These are phyloP conservation scores for Globisporangium cystogenes DNA, from an alignment of 352 stramenopile genomes.

Conservation along the genomic window DNA sequence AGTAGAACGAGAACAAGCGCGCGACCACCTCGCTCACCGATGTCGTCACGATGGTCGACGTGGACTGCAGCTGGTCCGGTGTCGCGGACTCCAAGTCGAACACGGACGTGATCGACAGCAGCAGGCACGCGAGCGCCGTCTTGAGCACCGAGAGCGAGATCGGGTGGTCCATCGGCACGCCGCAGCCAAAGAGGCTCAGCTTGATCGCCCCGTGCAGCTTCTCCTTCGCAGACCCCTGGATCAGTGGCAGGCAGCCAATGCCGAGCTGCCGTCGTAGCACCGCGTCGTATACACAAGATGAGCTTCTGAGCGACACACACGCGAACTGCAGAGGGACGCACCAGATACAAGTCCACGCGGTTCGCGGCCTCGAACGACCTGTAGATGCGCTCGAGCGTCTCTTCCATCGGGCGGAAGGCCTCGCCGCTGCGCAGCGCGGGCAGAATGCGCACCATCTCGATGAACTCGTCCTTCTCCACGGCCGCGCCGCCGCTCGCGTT, in stretches of 20 bases:
- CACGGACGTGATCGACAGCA: constrained; percentile 50
- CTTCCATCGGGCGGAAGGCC: constrained; percentile 59
- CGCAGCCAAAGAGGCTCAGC: constrained; percentile 40
- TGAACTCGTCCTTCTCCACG: constrained; percentile 49
- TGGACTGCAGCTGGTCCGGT: constrained; percentile 44
- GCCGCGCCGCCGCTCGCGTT: constrained; percentile 14
- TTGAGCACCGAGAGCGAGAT: constrained; percentile 35
- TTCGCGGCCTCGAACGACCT: constrained; percentile 55
- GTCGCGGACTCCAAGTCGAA: constrained; percentile 60
- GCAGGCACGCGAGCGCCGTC: constrained; percentile 37
- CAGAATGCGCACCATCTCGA: constrained; percentile 50
- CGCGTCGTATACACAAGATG: too few relatives aligned
- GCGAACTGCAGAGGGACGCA: constrained; percentile 5
- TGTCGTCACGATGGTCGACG: constrained; percentile 45
- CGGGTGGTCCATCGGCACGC: constrained; percentile 19
- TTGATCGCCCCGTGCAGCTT: constrained; percentile 59
- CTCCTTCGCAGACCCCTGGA: constrained; percentile 40
- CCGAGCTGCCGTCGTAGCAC: constrained; percentile 26
- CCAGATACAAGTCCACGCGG: constrained; percentile 51
- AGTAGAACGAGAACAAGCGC: constrained; percentile 41
- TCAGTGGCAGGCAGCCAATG: constrained; percentile 43
- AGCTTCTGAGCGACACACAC: neutral
- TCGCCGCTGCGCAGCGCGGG: constrained; percentile 47
- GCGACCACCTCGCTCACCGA: constrained; percentile 47
- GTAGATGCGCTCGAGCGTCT: constrained; percentile 60